Evolutionary conservation across 306 rosid genomes (phyloP), one percentile per base, ranked within the genome.

Genomic region (Mimosa pudica): DNA sequence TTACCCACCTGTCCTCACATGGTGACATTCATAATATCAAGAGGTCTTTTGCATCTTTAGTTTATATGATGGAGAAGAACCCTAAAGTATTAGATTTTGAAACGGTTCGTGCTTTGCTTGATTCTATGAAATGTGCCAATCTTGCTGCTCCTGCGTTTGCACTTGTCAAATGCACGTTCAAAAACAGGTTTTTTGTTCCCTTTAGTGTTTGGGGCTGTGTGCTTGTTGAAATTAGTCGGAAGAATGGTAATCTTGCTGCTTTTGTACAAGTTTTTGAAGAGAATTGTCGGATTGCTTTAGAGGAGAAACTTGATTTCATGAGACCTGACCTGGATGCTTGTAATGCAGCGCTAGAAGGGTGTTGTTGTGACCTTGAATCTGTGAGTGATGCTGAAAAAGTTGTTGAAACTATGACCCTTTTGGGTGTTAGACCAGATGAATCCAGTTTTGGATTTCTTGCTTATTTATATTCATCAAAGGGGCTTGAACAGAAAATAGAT

Each of bases 321-420:
- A 89, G 80, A 48, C 98, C 94, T 38, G 92, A 90, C 82, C 85
- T 93, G 84, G 77, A 41, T 14, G 96, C 93, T 70, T 96, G 98
- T 58, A 93, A 96, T 87, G 97, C 96, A 0, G 97, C 98, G 0
- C 68, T 96, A 54, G 93, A 91, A 81, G 98, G 90, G 44, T 95
- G 93, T 83, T 96, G 98, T 75, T 61, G 70, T 78, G 82, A 84
- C 79, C 94, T 93, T 72, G 92, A 90, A 81, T 96, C 96, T 0
- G 85, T 90, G 54, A 87, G 77, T 16, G 90, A 86, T 77, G 94
- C 99, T 5, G 92, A 91, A 79, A 85, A 79, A 44, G 83, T 93
- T 57, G 88, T 93, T 67, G 94, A 85, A 35, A 87, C 85, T 1
- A 96, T 93, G 98, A 87, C 91, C 1, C 69, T 67, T 74, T 79